phyloP scores from a whole-genome alignment of 2,329 filamentous ascomycete genomes.

The Microascus cirrosus region DNA sequence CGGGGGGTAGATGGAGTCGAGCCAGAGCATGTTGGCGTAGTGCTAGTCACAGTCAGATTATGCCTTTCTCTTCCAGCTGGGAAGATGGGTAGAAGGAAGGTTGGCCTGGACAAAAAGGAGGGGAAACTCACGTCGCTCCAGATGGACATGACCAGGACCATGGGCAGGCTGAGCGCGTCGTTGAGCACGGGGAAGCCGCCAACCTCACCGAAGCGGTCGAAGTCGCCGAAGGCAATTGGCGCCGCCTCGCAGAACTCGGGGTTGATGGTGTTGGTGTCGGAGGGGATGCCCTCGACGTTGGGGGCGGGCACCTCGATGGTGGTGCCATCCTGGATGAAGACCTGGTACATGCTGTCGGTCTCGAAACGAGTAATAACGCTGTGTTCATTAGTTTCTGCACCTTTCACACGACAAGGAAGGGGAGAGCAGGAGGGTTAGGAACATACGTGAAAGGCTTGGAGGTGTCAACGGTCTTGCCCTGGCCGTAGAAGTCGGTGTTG shows the following conservation, averaged over 20 bases:
- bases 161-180: constrained; percentile 39
- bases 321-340: constrained; percentile 49
- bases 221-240: constrained; percentile 43
- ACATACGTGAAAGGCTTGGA: constrained; percentile 36
- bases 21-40: constrained; percentile 61
- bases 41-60: constrained; percentile 19
- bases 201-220: constrained; percentile 34
- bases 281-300: constrained; percentile 28
- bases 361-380: constrained; percentile 51
- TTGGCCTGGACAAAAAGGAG: neutral
- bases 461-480: constrained; percentile 45
- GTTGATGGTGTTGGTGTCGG: constrained; percentile 48
- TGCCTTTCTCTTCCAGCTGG: neutral
- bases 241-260: constrained; percentile 44
- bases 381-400: neutral
- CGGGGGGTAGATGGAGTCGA: constrained; percentile 54
- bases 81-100: neutral
- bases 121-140: constrained; percentile 29
- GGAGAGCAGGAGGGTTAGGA: neutral
- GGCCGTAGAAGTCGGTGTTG: constrained; percentile 47
- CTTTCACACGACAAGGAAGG: neutral
- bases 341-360: constrained; percentile 38
- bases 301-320: constrained; percentile 34
- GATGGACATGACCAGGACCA: constrained; percentile 54
- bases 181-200: constrained; percentile 47